Conservation (phyloP, 805 yeast species). For the Spathaspora boniae region DNA sequence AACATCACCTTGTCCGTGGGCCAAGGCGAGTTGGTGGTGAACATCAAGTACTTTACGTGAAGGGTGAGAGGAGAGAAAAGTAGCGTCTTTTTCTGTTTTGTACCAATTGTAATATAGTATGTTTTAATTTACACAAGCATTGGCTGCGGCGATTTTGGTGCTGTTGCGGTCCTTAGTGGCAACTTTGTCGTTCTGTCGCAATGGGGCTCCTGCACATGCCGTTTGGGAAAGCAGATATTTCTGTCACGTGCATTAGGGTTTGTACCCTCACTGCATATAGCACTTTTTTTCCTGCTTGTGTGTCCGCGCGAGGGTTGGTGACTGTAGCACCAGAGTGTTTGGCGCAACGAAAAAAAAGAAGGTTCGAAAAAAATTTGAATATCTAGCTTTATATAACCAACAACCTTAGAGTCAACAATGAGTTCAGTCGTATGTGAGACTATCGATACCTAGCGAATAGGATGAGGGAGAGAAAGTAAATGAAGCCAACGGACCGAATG, state of each 20-base stretch:
- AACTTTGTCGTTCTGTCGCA: too few relatives aligned
- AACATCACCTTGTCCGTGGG: slow-evolving; percentile 35
- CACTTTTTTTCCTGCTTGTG: too few relatives aligned
- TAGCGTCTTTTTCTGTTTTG: not conserved
- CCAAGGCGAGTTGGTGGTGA: slow-evolving; percentile 41
- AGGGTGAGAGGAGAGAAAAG: not conserved
- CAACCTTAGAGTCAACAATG: slow-evolving; percentile 17
- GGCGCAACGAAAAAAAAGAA: slow-evolving; percentile 2
- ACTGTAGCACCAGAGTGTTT: not conserved
- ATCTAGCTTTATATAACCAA: slow-evolving; percentile 12
- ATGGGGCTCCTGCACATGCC: too few relatives aligned
- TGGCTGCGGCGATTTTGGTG: slow-evolving; percentile 1
- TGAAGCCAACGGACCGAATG: too few relatives aligned
- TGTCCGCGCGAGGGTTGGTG: too few relatives aligned
- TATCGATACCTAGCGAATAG: too few relatives aligned
- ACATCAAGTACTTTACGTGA: slow-evolving; percentile 24
- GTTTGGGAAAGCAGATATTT: too few relatives aligned
- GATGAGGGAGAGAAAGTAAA: too few relatives aligned
- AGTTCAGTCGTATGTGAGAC: slow-evolving; percentile 31
- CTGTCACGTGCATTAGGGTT: too few relatives aligned
- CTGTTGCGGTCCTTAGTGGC: not conserved
- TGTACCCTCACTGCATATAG: too few relatives aligned
- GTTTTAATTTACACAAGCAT: not conserved
- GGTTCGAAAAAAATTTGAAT: slow-evolving; percentile 9
- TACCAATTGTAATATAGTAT: slow-evolving; percentile 1